phyloP scores from a whole-genome alignment of 352 stramenopile genomes.

The Plasmopara viticola region DNA sequence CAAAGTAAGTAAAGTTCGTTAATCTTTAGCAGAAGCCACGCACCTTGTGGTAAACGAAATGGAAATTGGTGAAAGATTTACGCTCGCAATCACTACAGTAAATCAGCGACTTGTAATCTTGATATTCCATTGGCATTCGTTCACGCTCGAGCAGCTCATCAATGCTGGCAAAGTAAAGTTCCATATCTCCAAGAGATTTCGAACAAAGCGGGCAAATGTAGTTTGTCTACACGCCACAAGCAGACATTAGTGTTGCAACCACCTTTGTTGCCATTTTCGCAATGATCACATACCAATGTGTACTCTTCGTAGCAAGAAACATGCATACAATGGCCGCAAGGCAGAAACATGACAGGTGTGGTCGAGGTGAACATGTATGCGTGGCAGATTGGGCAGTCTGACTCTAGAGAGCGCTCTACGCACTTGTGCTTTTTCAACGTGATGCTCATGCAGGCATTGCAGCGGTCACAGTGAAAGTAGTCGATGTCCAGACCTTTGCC shows the following conservation, averaged over 20 bases:
- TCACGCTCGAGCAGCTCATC: constrained; percentile 76
- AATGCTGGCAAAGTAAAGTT: constrained; percentile 81
- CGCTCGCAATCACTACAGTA: constrained; percentile 85
- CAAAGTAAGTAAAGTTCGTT: constrained; percentile 3
- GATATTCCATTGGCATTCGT: constrained; percentile 74
- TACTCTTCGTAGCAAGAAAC: constrained; percentile 93
- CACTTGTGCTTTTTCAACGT: constrained; percentile 90
- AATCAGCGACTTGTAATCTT: constrained; percentile 65
- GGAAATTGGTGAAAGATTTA: constrained; percentile 77
- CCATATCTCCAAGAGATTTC: constrained; percentile 94
- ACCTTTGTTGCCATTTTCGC: not conserved
- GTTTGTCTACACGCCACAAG: constrained; percentile 47
- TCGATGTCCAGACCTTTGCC: constrained; percentile 94
- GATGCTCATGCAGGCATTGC: constrained; percentile 96
- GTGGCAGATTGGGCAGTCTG: constrained; percentile 93
- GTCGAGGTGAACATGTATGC: constrained; percentile 95
- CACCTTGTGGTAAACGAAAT: constrained; percentile 87
- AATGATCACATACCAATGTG: constrained; percentile 47
- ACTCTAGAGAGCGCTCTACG: constrained; percentile 92
- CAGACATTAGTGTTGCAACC: not conserved
- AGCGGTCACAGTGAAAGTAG: constrained; percentile 97
- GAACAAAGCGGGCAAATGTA: constrained; percentile 95
- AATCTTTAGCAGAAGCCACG: not conserved
- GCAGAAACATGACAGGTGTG: constrained; percentile 91
- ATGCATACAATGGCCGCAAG: constrained; percentile 96